Base-by-base conservation (phyloP, 1,139 yeast species). In the Yamadazyma diospyri region DNA sequence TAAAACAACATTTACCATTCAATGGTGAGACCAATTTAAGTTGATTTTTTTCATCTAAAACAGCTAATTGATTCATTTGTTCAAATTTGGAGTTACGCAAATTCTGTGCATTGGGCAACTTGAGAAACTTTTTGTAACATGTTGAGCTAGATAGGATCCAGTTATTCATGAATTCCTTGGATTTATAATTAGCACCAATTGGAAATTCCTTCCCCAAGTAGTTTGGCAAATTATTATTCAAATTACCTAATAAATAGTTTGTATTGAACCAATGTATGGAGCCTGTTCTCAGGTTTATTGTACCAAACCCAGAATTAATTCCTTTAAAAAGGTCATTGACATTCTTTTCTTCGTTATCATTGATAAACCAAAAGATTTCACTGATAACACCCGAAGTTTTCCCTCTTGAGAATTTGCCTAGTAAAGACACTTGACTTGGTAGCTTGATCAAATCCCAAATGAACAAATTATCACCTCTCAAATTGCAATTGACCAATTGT, bases 371-470 rank as follows among this genome's bases (percentile, higher is more conserved):
- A 23, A 69, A 54, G 3, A 80, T 58, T 15, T 72, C 67, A 25
- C 63, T 59, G 11, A 80, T 68, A 2, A 64, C 53, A 1, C 84
- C 78, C 3, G 80, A 70, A 0, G 85, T 79, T 46, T 76, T 77
- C 3, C 89, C 89, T 25, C 88, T 61, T 8, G 58, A 59, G 45
- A 78, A 80, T 41, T 76, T 74, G 10, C 84, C 87, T 32, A 77
- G 53, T 16, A 81, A 56, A 0, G 75, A 61, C 3, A 81, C 65
- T 41, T 76, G 76, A 1, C 46, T 47, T 0, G 81, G 77, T 23
- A 71, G 56, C 37, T 69, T 67, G 27, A 79, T 66, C 35, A 75
- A 62, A 47, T 81, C 89, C 82, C 86, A 81, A 42, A 79, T 62
- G 46, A 67, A 78, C 9, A 81, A 59, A 31, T 65, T 69, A 48